Evolutionary conservation across 1,139 yeast species (phyloP), one percentile per base, ranked within the genome.

Genomic region (Suhomyces taliae): DNA sequence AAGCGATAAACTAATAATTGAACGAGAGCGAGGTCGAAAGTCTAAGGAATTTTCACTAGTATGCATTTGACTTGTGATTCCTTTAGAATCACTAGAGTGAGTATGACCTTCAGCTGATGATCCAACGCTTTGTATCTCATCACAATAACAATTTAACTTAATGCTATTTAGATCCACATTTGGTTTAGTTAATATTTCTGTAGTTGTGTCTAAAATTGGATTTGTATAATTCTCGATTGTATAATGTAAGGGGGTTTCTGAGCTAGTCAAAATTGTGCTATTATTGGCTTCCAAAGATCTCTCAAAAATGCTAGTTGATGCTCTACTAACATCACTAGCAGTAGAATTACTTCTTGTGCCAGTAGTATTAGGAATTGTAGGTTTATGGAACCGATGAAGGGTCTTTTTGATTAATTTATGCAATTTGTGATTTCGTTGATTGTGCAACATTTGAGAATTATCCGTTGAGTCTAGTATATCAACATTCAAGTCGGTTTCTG

Each of bases 171-270:
- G 52, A 43, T 65, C 63, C 8, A 63, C 54, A n/a, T 57, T 51
- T 11, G 72, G 72, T 44, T 67, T 59, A 32, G 59, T 54, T 27
- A 66, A 48, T 37, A 66, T 61, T 47, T 67, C 71, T 1, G 72
- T 58, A 19, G 72, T 65, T 19, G 67, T 57, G 48, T 68, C 72
- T 43, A 68, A 55, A 8, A 66, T 64, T 7, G 73, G 73, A 35
- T 62, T 62, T 14, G 65, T 57, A 43, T 55, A 67, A 48, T 68
- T 67, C 43, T 67, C 72, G 14, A 61, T 58, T 37, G 57, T 61
- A 50, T 59, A 65, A 46, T 66, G 70, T 31, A 54, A 46, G 5
- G 70, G 69, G 14, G 58, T 52, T 44, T 50, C 58, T 35, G 58
- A 54, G 35, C 51, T 52, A 32, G 51, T 49, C 40, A 59, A 48